Percentiles rank a stretch among this genome's conserved stretches.
phyloP scores from a whole-genome alignment of 768 basidiomycete species.

The Cystobasidium tubakii region DNA sequence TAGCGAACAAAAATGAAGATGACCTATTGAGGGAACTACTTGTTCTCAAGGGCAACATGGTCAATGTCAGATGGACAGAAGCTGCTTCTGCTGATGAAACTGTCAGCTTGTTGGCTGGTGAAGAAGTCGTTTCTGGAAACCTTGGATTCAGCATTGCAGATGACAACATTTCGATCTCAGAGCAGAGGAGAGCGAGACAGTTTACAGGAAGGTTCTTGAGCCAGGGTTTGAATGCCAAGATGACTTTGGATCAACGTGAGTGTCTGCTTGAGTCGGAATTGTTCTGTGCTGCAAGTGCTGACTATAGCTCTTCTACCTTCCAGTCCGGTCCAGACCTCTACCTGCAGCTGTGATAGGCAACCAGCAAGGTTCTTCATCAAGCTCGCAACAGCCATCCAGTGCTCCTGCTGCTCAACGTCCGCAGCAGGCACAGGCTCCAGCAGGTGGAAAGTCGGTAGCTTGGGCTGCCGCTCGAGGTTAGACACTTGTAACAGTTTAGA shows the following conservation, averaged over 20 bases:
- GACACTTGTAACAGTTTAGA: not conserved
- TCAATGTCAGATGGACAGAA: conserved; percentile 62
- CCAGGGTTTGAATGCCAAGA: conserved; percentile 24
- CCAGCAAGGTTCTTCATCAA: not conserved
- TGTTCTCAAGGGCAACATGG: conserved; percentile 83
- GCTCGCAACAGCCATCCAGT: not conserved
- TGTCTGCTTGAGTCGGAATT: not conserved
- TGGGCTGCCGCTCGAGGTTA: conserved; percentile 22
- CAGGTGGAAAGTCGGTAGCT: conserved; percentile 25
- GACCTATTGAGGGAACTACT: conserved; percentile 93
- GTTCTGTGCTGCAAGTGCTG: too few species aligned
- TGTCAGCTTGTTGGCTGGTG: conserved; percentile 64
- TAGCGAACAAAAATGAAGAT: conserved; percentile 87
- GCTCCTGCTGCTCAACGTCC: not conserved
- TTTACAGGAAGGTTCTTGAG: conserved; percentile 23
- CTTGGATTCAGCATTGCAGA: conserved; percentile 84
- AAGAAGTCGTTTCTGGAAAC: conserved; percentile 82
- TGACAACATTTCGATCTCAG: conserved; percentile 29
- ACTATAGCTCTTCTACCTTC: not conserved
- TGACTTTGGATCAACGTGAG: conserved; percentile 32
- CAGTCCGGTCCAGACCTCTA: conserved; percentile 16
- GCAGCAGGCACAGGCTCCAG: not conserved
- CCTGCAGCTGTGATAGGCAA: conserved; percentile 13
- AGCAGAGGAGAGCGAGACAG: conserved; percentile 29
- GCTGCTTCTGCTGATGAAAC: conserved; percentile 41